Evolutionary conservation across 2,329 filamentous ascomycete genomes (phyloP), one percentile per base, ranked within the genome.

Genomic region (Claviceps spartinae): DNA sequence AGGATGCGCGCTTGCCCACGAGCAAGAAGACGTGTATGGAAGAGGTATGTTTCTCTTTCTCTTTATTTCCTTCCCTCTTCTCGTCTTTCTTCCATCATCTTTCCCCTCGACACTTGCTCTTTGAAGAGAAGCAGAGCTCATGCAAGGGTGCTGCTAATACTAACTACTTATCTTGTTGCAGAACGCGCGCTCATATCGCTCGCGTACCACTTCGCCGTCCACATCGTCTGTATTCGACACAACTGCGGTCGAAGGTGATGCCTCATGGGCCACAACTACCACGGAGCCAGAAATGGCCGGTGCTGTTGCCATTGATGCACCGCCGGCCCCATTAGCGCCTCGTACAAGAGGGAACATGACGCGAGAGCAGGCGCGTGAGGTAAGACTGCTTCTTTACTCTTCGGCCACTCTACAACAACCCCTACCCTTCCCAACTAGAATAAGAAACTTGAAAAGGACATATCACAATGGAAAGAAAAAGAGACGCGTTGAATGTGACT

Each of bases 341-440:
- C 47, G 50, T 9, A 50, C 36, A 34, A 50, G 53, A 42, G 50
- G 48, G 11, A 46, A n/a, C 48, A 50, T 77, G 61, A 77, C 74
- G 54, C 72, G 75, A 47, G 75, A 78, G 57, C 72, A 79, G 59
- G 71, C 75, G 44, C 69, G 74, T 67, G 68, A 74, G 68, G 76
- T 78, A 64, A 46, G 47, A 30, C 34, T 26, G 41, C 9, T 14
- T 22, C 18, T 43, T 11, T n/a, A n/a, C n/a, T n/a, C 5, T 18
- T 43, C 1, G 8, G 20, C 4, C 18, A 11, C 20, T 43, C 9
- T 24, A 11, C 9, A 34, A 34, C 9, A 34, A 34, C 9, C 30
- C 30, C 30, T 4, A 11, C 26, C 41, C 2, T 43, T 24, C 1
- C 8, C 6, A 42, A 11, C 13, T 9, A 9, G n/a, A 8, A 8